phyloP scores from a whole-genome alignment of 306 rosid species.

The Hylodesmum podocarpum region DNA sequence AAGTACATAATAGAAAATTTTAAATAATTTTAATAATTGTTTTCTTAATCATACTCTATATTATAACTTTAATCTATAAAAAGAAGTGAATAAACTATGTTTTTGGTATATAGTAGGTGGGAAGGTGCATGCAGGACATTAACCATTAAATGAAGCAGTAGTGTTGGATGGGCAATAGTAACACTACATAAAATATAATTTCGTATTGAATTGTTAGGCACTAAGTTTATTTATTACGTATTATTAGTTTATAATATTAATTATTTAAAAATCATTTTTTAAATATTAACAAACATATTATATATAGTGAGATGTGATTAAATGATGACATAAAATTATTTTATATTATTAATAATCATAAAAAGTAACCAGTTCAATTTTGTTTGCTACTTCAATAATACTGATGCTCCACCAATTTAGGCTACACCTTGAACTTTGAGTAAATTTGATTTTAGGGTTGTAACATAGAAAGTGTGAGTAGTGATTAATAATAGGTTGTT shows the following conservation, averaged over 20 bases:
- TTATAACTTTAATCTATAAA: background rate
- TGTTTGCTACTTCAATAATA: background rate
- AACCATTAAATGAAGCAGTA: background rate
- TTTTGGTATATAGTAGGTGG: background rate
- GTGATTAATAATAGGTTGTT: constrained; percentile 13
- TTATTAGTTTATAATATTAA: too few relatives aligned
- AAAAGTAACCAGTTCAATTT: too few relatives aligned
- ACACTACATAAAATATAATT: background rate
- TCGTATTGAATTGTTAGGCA: background rate
- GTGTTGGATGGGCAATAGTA: background rate
- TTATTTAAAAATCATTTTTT: too few relatives aligned
- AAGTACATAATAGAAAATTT: too few relatives aligned
- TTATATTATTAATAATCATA: too few relatives aligned
- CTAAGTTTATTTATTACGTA: too few relatives aligned
- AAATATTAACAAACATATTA: too few relatives aligned
- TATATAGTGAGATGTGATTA: too few relatives aligned
- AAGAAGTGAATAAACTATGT: background rate
- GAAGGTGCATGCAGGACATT: background rate
- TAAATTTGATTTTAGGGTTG: background rate
- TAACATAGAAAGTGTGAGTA: background rate
- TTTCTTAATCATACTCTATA: background rate
- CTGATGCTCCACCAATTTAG: background rate
- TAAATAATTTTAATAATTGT: background rate
- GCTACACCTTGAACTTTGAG: background rate
- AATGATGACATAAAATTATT: too few relatives aligned